phyloP scores from a whole-genome alignment of 768 basidiomycete species.

The Hygrophorus russula region DNA sequence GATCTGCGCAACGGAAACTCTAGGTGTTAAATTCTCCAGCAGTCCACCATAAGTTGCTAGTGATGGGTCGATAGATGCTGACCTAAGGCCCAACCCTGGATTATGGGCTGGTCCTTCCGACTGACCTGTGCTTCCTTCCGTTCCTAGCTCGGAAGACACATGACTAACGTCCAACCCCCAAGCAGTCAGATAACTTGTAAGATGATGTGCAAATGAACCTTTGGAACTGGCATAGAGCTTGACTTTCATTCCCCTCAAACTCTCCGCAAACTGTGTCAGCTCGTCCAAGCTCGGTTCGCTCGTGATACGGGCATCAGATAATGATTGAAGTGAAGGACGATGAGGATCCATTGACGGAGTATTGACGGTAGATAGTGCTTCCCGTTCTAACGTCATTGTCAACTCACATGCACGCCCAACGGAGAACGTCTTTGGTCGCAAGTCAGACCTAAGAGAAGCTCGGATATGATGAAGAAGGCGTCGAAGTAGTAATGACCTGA shows the following conservation, averaged over 20 bases:
- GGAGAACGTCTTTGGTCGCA: conserved; percentile 28
- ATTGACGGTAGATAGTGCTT: conserved; percentile 33
- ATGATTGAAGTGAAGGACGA: conserved; percentile 15
- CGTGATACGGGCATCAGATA: conserved; percentile 18
- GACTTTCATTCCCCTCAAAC: conserved; percentile 73
- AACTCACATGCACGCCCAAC: conserved; percentile 57
- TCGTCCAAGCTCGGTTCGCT: conserved; percentile 75
- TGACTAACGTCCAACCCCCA: conserved; percentile 96
- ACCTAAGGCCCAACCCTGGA: background rate
- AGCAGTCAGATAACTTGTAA: conserved; percentile 84
- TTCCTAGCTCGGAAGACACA: conserved; percentile 47
- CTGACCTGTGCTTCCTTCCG: conserved; percentile 24
- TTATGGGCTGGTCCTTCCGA: conserved; percentile 1
- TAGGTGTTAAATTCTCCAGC: background rate
- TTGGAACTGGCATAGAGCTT: conserved; percentile 78
- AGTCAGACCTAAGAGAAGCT: conserved; percentile 33
- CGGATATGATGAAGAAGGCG: conserved; percentile 51
- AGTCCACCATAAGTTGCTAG: background rate
- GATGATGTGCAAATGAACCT: conserved; percentile 83
- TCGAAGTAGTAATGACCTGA: conserved; percentile 42
- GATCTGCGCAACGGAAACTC: conserved; percentile 10
- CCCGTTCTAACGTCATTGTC: conserved; percentile 49
- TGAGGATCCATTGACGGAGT: conserved; percentile 22
- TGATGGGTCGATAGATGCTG: background rate
- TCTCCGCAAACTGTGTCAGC: conserved; percentile 68